A percentile compares a stretch with the other conserved stretches of the same genome.
Conservation (phyloP, 169 alveolate species). For the Plasmodium relictum region DNA sequence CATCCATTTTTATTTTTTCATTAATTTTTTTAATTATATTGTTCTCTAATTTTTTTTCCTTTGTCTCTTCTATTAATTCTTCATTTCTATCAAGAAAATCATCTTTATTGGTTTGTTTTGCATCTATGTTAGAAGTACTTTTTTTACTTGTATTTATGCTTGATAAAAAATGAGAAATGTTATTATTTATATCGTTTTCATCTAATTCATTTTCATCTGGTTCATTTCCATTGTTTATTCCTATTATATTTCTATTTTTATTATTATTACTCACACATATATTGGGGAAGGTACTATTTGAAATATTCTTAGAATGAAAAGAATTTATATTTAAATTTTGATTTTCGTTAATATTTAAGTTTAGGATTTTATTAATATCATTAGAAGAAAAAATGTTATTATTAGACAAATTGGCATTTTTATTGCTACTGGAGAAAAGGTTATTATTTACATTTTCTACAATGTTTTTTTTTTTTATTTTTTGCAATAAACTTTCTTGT, state of each 20-base stretch:
- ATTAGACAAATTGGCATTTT: neutral
- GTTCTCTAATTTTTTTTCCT: neutral
- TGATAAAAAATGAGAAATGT: neutral
- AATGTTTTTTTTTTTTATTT: constrained; percentile 29
- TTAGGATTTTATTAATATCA: neutral
- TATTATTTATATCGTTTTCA: neutral
- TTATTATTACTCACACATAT: too few species aligned
- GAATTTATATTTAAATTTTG: too few species aligned
- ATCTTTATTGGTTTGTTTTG: neutral
- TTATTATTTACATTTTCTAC: constrained; percentile 1
- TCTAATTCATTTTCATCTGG: neutral
- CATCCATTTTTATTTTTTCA: constrained; percentile 38
- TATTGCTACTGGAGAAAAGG: neutral
- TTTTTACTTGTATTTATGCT: neutral
- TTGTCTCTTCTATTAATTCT: constrained; percentile 1
- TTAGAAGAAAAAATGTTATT: neutral
- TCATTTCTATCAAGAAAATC: neutral
- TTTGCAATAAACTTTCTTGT: constrained; percentile 53
- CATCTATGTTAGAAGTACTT: neutral
- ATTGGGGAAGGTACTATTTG: too few species aligned
- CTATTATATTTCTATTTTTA: too few species aligned
- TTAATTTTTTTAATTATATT: constrained; percentile 2
- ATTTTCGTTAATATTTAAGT: neutral
- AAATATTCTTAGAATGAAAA: too few species aligned
- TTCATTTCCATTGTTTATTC: too few species aligned